A percentile compares a stretch with the other conserved stretches of the same genome.
These are phyloP conservation scores for Conticribra weissflogii DNA, from an alignment of 108 stramenopile genomes.

Conservation along the genomic window DNA sequence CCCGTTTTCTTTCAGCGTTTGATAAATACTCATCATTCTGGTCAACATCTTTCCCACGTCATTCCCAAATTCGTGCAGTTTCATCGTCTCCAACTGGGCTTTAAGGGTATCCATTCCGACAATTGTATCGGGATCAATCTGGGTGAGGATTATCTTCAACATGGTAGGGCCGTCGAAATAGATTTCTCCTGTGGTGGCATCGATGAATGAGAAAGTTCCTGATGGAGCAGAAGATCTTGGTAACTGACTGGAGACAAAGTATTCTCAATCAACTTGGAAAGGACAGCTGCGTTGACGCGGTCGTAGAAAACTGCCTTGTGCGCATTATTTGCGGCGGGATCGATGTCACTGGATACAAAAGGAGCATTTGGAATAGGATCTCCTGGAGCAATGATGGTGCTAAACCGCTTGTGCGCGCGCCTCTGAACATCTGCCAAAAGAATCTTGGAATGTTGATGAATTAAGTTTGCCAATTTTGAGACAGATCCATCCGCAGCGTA, in stretches of 20 bases:
- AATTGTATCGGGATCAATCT: no score
- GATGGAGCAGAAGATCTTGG: not conserved
- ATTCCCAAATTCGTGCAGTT: no score
- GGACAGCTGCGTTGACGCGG: not conserved
- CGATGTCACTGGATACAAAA: not conserved
- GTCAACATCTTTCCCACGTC: not conserved
- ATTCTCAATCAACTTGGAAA: not conserved
- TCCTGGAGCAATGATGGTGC: no score
- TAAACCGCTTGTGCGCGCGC: no score
- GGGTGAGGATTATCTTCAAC: no score
- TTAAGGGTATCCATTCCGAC: slow-evolving; percentile 1
- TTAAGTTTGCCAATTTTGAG: not conserved
- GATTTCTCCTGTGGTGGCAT: no score
- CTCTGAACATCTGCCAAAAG: not conserved
- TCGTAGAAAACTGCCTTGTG: slow-evolving; percentile 2
- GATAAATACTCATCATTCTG: not conserved
- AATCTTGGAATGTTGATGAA: not conserved
- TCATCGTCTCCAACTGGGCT: not conserved
- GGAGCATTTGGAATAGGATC: not conserved
- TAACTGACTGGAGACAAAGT: not conserved
- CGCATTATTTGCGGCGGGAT: not conserved
- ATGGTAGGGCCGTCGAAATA: no score
- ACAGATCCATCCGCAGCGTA: not conserved
- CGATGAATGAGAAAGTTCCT: not conserved
- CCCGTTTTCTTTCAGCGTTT: not conserved